phyloP scores from a whole-genome alignment of 2,329 filamentous ascomycete genomes.

The Diaporthe longicolla region DNA sequence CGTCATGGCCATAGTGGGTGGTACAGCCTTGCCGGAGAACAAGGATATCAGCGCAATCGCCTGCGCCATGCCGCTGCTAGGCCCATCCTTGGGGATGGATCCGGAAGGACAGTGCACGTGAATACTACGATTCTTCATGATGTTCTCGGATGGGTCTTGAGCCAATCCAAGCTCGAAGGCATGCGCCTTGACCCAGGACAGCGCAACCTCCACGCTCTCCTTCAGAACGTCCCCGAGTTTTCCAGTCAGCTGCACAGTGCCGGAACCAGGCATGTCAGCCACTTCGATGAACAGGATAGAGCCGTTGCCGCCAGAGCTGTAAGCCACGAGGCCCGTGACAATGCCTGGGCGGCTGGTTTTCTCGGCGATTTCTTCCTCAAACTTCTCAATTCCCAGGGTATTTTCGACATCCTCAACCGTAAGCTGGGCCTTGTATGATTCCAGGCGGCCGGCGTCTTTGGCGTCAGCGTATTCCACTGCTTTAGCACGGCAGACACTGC shows the following conservation, averaged over 20 bases:
- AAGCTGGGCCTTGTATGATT: constrained; percentile 80
- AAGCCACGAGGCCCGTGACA: constrained; percentile 95
- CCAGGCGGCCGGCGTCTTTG: constrained; percentile 78
- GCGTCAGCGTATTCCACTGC: constrained; percentile 95
- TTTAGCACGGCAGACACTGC: constrained; percentile 93
- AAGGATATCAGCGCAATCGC: constrained; percentile 93
- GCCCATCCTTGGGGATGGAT: constrained; percentile 94
- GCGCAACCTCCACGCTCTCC: constrained; percentile 94
- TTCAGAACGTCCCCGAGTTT: constrained; percentile 97
- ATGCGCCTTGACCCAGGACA: constrained; percentile 97
- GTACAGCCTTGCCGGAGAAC: constrained; percentile 87
- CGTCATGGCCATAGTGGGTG: constrained; percentile 96
- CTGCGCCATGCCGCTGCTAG: constrained; percentile 90
- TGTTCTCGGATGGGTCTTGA: constrained; percentile 84
- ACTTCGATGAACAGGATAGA: constrained; percentile 99
- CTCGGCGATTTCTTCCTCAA: constrained; percentile 95
- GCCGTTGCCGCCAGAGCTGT: constrained; percentile 91
- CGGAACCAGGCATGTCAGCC: constrained; percentile 94
- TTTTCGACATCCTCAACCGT: constrained; percentile 86
- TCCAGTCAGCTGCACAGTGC: constrained; percentile 93
- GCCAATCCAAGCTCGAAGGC: constrained; percentile 91
- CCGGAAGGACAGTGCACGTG: constrained; percentile 97
- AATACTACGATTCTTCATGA: constrained; percentile 94
- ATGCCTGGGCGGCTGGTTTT: constrained; percentile 87
- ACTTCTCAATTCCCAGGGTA: constrained; percentile 93